Evolutionary conservation across 1,139 yeast genomes (phyloP).

Genomic region (Williopsis jadinii): DNA sequence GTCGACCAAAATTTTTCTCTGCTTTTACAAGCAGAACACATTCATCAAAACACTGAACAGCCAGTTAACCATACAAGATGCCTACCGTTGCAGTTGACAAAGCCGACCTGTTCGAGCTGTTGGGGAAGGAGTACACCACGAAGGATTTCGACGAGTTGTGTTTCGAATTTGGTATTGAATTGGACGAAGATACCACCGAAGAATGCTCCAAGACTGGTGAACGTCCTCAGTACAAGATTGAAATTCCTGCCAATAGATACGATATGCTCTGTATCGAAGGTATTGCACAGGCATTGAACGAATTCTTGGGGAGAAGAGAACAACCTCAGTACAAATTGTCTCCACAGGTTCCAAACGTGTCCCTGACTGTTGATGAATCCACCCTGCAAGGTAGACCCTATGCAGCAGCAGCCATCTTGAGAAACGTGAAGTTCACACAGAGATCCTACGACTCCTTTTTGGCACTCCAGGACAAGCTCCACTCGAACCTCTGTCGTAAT

Average conservation of each 20-base stretch:
- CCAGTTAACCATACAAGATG: conserved; percentile 37
- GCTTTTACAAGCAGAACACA: too few relatives aligned
- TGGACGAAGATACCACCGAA: conserved; percentile 88
- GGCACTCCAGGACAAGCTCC: conserved; percentile 92
- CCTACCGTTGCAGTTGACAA: conserved; percentile 97
- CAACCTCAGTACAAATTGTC: conserved; percentile 64
- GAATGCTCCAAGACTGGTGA: conserved; percentile 62
- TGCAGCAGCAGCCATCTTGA: conserved; percentile 89
- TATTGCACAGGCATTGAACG: conserved; percentile 89
- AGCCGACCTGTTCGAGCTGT: conserved; percentile 76
- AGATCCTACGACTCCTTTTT: conserved; percentile 91
- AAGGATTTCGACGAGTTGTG: conserved; percentile 95
- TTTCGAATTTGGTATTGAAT: conserved; percentile 94
- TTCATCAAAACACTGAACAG: too few relatives aligned
- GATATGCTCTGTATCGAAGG: conserved; percentile 98
- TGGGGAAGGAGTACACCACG: conserved; percentile 73
- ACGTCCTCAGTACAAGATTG: conserved; percentile 94
- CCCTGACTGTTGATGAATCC: conserved; percentile 68
- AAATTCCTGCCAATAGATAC: conserved; percentile 96
- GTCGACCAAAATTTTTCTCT: too few relatives aligned
- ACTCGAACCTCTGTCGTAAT: conserved; percentile 91
- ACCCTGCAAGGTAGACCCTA: conserved; percentile 77
- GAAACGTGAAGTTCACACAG: conserved; percentile 74
- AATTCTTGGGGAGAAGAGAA: conserved; percentile 64
- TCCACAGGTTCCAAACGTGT: conserved; percentile 53